Percentiles rank a stretch among this genome's conserved stretches.
phyloP scores from a whole-genome alignment of 768 basidiomycete genomes.

The Mycena chlorophos region DNA sequence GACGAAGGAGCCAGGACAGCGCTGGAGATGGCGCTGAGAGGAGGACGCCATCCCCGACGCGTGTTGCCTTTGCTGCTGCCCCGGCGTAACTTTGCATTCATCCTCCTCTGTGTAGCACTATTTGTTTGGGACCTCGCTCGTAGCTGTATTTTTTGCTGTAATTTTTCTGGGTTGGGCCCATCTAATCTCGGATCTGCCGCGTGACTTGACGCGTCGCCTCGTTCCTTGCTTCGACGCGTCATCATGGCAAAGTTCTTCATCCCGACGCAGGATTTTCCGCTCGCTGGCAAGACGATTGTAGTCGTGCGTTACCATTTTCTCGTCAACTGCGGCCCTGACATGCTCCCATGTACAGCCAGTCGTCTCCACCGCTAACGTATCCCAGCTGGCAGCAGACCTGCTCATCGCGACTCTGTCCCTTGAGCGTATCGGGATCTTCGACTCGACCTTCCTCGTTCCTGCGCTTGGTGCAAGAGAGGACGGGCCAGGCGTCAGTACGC shows the following conservation, averaged over 20 bases:
- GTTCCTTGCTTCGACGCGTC: too few species aligned
- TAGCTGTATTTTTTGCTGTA: not conserved
- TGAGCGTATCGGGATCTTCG: slow-evolving; percentile 59
- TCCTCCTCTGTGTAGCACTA: not conserved
- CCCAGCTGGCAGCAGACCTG: slow-evolving; percentile 77
- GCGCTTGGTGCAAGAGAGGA: slow-evolving; percentile 74
- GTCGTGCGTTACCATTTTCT: too few species aligned
- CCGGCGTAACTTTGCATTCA: not conserved
- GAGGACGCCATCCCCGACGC: not conserved
- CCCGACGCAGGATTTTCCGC: too few species aligned
- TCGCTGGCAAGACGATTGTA: too few species aligned
- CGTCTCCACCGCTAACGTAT: slow-evolving; percentile 78
- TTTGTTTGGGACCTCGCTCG: not conserved
- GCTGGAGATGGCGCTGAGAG: not conserved
- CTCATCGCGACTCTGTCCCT: slow-evolving; percentile 68
- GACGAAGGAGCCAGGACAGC: not conserved
- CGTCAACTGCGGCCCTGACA: slow-evolving; percentile 10
- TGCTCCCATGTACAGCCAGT: slow-evolving; percentile 51
- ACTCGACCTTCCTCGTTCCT: slow-evolving; percentile 63
- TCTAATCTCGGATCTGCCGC: too few species aligned
- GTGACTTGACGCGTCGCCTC: too few species aligned
- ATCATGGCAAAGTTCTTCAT: too few species aligned
- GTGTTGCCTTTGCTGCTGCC: not conserved
- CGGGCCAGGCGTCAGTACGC: slow-evolving; percentile 64
- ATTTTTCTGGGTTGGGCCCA: too few species aligned